phyloP scores from a whole-genome alignment of 106 monocot species.

The Narthecium ossifragum region DNA sequence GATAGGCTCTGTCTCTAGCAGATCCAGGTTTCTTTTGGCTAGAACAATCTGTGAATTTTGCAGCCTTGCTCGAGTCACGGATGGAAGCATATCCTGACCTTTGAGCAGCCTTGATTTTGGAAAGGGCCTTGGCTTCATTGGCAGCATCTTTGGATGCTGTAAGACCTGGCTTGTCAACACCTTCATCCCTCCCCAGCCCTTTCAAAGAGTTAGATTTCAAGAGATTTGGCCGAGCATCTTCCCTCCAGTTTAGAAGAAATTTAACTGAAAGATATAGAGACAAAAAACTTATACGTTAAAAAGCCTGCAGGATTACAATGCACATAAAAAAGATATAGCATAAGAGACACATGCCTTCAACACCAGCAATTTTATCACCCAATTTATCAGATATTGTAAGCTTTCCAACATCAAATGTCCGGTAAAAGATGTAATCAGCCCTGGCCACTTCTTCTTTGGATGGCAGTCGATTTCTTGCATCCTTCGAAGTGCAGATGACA shows the following conservation, averaged over 20 bases:
- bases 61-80: no score
- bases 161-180: no score
- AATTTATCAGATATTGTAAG: conserved; percentile 29
- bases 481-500: conserved; percentile 44
- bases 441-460: conserved; percentile 24
- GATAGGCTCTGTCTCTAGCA: conserved; percentile 1
- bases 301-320: not conserved
- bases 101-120: not conserved
- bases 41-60: not conserved
- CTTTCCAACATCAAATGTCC: conserved; percentile 45
- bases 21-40: conserved; percentile 3
- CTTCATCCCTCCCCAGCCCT: not conserved
- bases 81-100: not conserved
- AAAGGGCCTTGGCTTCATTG: not conserved
- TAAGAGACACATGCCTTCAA: conserved; percentile 28
- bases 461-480: conserved; percentile 42
- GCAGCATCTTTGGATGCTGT: not conserved
- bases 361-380: conserved; percentile 36
- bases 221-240: not conserved
- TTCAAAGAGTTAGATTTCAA: not conserved
- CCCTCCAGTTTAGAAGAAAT: conserved; percentile 22
- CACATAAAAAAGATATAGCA: not conserved
- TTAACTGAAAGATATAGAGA: conserved; percentile 16
- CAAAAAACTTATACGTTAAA: not conserved
- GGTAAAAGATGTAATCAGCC: conserved; percentile 40